Evolutionary conservation across 1,284 basidiomycete genomes (phyloP).

Genomic region (Cutaneotrichosporon sp.): DNA sequence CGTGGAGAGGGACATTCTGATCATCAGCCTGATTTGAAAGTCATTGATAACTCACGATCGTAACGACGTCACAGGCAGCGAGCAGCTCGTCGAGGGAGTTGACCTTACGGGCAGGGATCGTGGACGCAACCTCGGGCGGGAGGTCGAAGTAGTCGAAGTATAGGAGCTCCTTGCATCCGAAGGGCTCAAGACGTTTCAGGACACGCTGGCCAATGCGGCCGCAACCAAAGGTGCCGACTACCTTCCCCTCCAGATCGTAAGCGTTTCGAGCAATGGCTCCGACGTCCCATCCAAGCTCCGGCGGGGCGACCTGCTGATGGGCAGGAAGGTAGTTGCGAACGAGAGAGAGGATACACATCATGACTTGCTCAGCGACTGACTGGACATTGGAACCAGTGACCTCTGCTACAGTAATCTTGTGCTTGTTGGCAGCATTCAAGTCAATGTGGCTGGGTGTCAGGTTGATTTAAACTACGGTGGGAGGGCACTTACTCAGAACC

Average conservation of each 20-base stretch:
- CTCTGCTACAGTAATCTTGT: slow-evolving; percentile 75
- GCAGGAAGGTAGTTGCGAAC: slow-evolving; percentile 68
- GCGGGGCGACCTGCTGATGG: slow-evolving; percentile 70
- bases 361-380: slow-evolving; percentile 70
- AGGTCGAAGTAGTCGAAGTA: slow-evolving; percentile 89
- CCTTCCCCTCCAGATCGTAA: slow-evolving; percentile 86
- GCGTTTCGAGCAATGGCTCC: slow-evolving; percentile 73
- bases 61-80: slow-evolving; percentile 53
- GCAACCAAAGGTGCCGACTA: slow-evolving; percentile 81
- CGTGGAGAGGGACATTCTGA: slow-evolving; percentile 91
- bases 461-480: no score
- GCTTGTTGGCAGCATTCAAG: slow-evolving; percentile 78
- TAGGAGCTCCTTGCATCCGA: slow-evolving; percentile 84
- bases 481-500: no score
- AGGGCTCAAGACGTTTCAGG: slow-evolving; percentile 77
- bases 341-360: slow-evolving; percentile 76
- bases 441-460: no score
- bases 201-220: slow-evolving; percentile 86
- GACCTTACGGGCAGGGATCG: slow-evolving; percentile 69
- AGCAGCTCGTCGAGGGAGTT: slow-evolving; percentile 82
- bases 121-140: slow-evolving; percentile 66
- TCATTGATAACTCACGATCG: no score
- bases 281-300: slow-evolving; percentile 83
- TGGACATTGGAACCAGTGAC: slow-evolving; percentile 80
- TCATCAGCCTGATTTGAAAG: no score